These are phyloP conservation scores for Mortierella sp. DNA, from an alignment of 371 early-diverging fungal species.

Conservation along the genomic window DNA sequence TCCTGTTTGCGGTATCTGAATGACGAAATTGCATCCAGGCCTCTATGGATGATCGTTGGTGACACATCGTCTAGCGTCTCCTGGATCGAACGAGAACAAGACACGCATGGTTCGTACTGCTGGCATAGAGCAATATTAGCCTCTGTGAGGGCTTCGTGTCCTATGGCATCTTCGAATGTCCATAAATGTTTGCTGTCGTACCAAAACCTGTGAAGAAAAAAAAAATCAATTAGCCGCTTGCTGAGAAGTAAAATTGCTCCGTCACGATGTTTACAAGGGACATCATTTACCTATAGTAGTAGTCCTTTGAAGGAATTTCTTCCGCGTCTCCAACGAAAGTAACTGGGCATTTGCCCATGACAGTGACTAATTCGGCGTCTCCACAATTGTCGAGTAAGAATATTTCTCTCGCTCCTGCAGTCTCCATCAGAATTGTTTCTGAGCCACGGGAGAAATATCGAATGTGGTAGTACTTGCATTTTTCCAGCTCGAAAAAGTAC, in stretches of 20 bases:
- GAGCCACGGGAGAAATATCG: background rate
- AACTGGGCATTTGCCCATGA: background rate
- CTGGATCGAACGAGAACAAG: background rate
- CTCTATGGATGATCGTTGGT: background rate
- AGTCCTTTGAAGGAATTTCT: conserved; percentile 1
- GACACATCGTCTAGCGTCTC: background rate
- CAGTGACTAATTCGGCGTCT: background rate
- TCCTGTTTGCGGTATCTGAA: background rate
- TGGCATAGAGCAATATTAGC: background rate
- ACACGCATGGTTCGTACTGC: background rate
- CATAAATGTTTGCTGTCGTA: background rate
- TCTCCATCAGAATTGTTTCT: conserved; percentile 3
- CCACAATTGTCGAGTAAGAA: background rate
- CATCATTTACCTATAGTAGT: background rate
- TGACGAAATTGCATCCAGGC: background rate
- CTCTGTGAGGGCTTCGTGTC: background rate
- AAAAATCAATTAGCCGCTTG: background rate
- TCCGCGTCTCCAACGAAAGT: background rate
- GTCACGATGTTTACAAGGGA: background rate
- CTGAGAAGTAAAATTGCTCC: background rate
- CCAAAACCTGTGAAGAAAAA: background rate
- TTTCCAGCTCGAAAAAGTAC: background rate
- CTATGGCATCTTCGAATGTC: background rate
- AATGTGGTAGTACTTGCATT: background rate
- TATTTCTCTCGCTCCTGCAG: background rate